Conservation (phyloP, 2,329 filamentous ascomycete genomes). For the Sarocladium kiliense region DNA sequence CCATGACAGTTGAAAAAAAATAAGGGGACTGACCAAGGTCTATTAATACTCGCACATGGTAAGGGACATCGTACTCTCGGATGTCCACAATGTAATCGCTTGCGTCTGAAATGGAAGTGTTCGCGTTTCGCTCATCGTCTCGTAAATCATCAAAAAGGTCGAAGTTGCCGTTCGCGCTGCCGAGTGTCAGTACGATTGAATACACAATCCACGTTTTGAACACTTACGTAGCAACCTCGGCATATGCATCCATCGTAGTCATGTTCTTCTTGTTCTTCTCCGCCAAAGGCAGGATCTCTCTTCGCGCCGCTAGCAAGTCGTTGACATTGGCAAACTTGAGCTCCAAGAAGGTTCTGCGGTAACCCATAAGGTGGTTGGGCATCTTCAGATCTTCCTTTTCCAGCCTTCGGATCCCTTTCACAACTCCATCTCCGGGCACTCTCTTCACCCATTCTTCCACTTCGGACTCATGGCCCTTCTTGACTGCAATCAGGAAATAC, state of each 20-base stretch:
- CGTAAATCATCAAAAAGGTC: conserved; percentile 91
- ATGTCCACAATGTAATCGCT: conserved; percentile 99
- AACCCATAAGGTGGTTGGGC: conserved; percentile 93
- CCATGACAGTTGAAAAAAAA: neutral
- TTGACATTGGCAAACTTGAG: conserved; percentile 82
- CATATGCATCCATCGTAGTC: conserved; percentile 97
- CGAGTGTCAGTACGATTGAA: neutral
- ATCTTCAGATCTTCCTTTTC: conserved; percentile 92
- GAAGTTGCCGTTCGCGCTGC: conserved; percentile 71
- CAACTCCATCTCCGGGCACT: conserved; percentile 70
- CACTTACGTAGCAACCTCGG: conserved; percentile 82
- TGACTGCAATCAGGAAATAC: conserved; percentile 90
- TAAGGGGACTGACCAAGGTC: conserved; percentile 66
- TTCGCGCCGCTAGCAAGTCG: conserved; percentile 79
- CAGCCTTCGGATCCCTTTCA: conserved; percentile 71
- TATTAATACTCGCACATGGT: conserved; percentile 98
- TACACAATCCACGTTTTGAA: neutral
- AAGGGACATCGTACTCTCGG: conserved; percentile 97
- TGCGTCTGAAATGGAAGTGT: conserved; percentile 72
- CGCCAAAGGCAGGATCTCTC: conserved; percentile 80
- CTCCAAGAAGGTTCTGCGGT: conserved; percentile 82
- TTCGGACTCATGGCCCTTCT: conserved; percentile 81
- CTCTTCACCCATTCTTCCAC: conserved; percentile 93
- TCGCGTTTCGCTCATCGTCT: conserved; percentile 74
- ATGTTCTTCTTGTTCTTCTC: conserved; percentile 96